A percentile compares a stretch with the other conserved stretches of the same genome.
Conservation (phyloP, 768 basidiomycete species). For the Gymnopilus junonius region DNA sequence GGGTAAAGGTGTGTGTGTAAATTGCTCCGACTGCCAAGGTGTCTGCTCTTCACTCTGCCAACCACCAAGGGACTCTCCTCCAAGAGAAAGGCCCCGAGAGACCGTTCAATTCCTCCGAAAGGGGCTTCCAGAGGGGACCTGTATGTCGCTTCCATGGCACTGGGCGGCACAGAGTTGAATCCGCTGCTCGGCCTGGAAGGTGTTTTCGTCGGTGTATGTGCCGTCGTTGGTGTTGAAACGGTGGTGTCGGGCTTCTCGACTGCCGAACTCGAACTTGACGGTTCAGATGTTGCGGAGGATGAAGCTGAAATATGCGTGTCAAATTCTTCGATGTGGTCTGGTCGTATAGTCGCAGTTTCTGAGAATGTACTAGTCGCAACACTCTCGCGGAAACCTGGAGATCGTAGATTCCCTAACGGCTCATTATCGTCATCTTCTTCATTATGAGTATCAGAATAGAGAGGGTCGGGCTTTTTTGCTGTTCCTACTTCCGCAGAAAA, state of each 20-base stretch:
- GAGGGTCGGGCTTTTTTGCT: slow-evolving; percentile 34
- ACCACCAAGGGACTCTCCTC: slow-evolving; percentile 39
- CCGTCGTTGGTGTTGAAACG: slow-evolving; percentile 5
- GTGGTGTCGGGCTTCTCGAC: slow-evolving; percentile 5
- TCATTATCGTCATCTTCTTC: slow-evolving; percentile 39
- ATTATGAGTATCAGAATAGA: slow-evolving; percentile 31
- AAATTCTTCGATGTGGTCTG: slow-evolving; percentile 32
- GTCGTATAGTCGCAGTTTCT: slow-evolving; percentile 48
- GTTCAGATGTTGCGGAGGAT: slow-evolving; percentile 8
- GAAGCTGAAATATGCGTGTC: slow-evolving; percentile 14
- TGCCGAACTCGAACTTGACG: slow-evolving; percentile 3
- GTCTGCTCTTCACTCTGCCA: slow-evolving; percentile 57
- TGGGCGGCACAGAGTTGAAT: slow-evolving; percentile 16
- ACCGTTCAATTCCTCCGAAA: slow-evolving; percentile 31
- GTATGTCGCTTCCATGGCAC: slow-evolving; percentile 21
- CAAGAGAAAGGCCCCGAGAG: slow-evolving; percentile 44
- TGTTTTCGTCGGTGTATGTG: slow-evolving; percentile 9
- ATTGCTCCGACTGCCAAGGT: slow-evolving; percentile 41
- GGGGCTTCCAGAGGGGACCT: slow-evolving; percentile 41
- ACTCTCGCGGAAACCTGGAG: slow-evolving; percentile 63
- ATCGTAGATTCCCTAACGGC: slow-evolving; percentile 31
- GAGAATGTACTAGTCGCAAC: slow-evolving; percentile 39
- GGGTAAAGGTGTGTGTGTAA: slow-evolving; percentile 14
- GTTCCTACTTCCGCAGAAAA: slow-evolving; percentile 12
- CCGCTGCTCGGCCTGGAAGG: slow-evolving; percentile 5